A percentile compares a stretch with the other conserved stretches of the same genome.
Conservation (phyloP, 2,329 filamentous ascomycete genomes). For the Fusarium papillatum region DNA sequence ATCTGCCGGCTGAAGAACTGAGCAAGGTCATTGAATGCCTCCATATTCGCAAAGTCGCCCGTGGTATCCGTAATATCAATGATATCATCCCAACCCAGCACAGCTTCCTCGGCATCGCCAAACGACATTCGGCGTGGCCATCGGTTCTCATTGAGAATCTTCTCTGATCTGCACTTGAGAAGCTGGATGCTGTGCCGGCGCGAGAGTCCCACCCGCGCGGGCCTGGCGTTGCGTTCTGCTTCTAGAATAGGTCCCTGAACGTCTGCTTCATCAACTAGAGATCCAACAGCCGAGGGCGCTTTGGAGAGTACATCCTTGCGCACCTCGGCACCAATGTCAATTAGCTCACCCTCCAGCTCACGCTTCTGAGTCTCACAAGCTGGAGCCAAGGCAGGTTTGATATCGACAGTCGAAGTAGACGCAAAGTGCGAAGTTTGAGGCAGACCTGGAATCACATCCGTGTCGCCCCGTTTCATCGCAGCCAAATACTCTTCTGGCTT, state of each 20-base stretch:
- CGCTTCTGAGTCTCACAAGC: conserved; percentile 38
- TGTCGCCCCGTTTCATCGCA: conserved; percentile 54
- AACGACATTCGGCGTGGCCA: conserved; percentile 84
- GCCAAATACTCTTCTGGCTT: conserved; percentile 72
- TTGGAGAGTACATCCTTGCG: conserved; percentile 57
- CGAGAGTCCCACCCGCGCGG: conserved; percentile 64
- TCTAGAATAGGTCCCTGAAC: conserved; percentile 66
- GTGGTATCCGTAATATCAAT: conserved; percentile 53
- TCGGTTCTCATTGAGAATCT: conserved; percentile 65
- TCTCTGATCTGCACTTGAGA: conserved; percentile 46
- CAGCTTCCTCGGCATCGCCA: conserved; percentile 80
- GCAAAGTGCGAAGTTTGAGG: conserved; percentile 42
- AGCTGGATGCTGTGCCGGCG: conserved; percentile 72
- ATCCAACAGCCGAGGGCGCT: conserved; percentile 69
- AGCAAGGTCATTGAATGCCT: conserved; percentile 65
- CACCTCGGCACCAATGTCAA: conserved; percentile 55
- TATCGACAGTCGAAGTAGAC: conserved; percentile 45
- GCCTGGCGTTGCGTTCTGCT: conserved; percentile 60
- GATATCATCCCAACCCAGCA: conserved; percentile 75
- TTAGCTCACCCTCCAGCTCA: conserved; percentile 44
- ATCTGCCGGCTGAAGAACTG: conserved; percentile 68
- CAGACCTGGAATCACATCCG: conserved; percentile 42
- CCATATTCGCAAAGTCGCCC: conserved; percentile 43
- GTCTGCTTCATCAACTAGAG: conserved; percentile 70
- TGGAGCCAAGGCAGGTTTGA: conserved; percentile 35